Conservation (phyloP, 164 flowering plant species). For the Dillenia turbinata region DNA sequence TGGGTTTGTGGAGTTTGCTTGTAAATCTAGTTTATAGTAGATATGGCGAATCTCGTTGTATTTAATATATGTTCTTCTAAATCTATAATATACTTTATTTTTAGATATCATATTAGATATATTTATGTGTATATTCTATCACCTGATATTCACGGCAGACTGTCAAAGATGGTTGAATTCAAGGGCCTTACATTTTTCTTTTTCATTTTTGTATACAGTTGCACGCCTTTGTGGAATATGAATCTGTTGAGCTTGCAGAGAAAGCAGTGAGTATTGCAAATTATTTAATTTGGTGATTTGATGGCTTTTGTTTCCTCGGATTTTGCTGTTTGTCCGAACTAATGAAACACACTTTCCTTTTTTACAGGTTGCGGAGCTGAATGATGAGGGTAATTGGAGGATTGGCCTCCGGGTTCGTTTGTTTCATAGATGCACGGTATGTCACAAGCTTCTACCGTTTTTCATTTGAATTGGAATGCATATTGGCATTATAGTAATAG, state of each 20-base stretch:
- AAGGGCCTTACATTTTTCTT: too few relatives aligned
- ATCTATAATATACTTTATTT: too few relatives aligned
- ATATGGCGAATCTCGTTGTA: too few relatives aligned
- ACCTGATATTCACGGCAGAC: too few relatives aligned
- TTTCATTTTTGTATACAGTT: slow-evolving; percentile 27
- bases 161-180: too few relatives aligned
- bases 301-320: background rate
- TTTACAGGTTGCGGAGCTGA: slow-evolving; percentile 70
- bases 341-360: background rate
- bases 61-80: too few relatives aligned
- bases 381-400: slow-evolving; percentile 86
- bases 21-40: too few relatives aligned
- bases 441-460: background rate
- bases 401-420: slow-evolving; percentile 79
- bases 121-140: too few relatives aligned
- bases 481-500: too few relatives aligned
- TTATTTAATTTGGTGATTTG: background rate
- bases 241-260: slow-evolving; percentile 80
- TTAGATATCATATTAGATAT: too few relatives aligned
- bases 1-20: too few relatives aligned
- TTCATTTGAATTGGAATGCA: too few relatives aligned
- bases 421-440: slow-evolving; percentile 59
- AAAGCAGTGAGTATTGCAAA: slow-evolving; percentile 70
- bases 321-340: background rate
- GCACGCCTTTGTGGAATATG: slow-evolving; percentile 98